Percentiles rank a stretch among this genome's conserved stretches.
phyloP scores from a whole-genome alignment of 2,329 filamentous ascomycete species.

The Fusarium subglutinans region DNA sequence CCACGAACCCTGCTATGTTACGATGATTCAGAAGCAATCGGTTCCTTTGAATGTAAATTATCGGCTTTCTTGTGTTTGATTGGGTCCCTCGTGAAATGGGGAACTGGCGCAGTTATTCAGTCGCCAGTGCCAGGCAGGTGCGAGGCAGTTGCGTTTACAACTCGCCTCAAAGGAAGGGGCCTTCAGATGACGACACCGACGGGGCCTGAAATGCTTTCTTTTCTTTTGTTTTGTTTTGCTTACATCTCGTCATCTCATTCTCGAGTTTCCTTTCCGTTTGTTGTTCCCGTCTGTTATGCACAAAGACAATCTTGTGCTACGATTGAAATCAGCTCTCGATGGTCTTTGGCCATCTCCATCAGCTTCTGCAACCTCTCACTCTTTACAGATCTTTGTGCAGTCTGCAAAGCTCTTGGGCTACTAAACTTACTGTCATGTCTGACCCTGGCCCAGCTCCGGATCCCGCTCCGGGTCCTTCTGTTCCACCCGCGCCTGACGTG shows the following conservation, averaged over 20 bases:
- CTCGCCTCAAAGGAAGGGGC: background rate
- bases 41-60: too few relatives aligned
- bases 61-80: too few relatives aligned
- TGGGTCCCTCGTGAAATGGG: background rate
- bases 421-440: background rate
- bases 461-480: background rate
- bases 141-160: background rate
- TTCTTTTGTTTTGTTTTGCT: background rate
- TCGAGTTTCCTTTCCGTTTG: background rate
- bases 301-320: background rate
- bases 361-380: too few relatives aligned
- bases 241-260: background rate
- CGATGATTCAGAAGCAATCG: background rate
- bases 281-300: background rate
- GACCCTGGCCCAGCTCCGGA: background rate
- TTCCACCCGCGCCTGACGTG: slow-evolving; percentile 3
- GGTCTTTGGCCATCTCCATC: background rate
- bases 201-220: background rate
- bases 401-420: background rate
- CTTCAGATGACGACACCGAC: background rate
- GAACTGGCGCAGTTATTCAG: background rate
- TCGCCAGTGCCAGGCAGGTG: background rate
- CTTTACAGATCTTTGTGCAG: background rate
- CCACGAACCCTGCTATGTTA: too few relatives aligned
- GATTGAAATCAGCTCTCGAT: background rate